Evolutionary conservation across 2,329 filamentous ascomycete species (phyloP), one percentile per base, ranked within the genome.

Genomic region (Lachnellula hyalina): DNA sequence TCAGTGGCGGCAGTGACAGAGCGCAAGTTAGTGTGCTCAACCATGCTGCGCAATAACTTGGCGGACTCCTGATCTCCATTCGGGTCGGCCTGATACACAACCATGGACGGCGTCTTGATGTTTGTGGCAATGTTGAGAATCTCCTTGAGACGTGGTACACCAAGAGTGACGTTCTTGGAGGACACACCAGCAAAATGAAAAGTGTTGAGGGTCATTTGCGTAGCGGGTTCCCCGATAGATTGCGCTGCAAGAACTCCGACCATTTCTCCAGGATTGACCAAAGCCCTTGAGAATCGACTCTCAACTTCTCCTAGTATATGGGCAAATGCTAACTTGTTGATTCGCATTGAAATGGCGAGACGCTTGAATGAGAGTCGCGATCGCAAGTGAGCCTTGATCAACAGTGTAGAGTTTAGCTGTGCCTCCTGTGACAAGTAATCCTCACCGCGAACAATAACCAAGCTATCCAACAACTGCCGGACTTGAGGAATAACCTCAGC

Each of bases 161-260:
- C 94, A 69, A 96, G 90, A 0, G 94, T 99, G 69, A 99, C 96
- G 80, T 90, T 96, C 94, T 99, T 97, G 71, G 93, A 93, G 44
- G 94, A 94, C 61, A 99, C 94, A 88, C 94, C 94, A 69, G 94
- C 94, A 77, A 99, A 99, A 87, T 97, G 94, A 84, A 97, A 97
- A 69, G 94, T 97, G 75, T 97, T 97, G 61, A 99, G 76, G 1
- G 94, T 99, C 94, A 99, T 99, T 73, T 99, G 94, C 0, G 94
- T 99, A 70, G 94, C 94, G 0, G 94, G 94, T 68, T 99, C 94
- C 73, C 94, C 94, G 65, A 99, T 99, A 1, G 93, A 97, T 72
- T 99, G 94, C 1, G 94, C 94, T 61, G 94, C 94, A 38, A 97
- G 91, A 15, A 94, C 94, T 59, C 94, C 94, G 0, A 99, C 94